Conservation (phyloP, 2,329 filamentous ascomycete species). For the Niveomyces coronatus region DNA sequence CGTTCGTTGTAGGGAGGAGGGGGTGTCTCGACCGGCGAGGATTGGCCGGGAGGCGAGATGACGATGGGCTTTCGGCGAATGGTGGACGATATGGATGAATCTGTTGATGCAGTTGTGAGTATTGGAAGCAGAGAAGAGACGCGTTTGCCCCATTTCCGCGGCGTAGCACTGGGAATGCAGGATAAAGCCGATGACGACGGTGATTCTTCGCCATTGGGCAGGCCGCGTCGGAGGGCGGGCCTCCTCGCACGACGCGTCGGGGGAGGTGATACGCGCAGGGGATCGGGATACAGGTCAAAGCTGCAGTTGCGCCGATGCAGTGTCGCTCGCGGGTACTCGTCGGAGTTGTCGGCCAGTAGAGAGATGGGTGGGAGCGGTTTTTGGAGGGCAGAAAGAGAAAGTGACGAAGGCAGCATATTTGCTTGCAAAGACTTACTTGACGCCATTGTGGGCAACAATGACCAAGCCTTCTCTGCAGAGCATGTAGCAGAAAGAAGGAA, state of each 20-base stretch:
- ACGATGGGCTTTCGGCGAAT: constrained; percentile 18
- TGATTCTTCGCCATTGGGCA: constrained; percentile 2
- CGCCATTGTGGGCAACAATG: constrained; percentile 31
- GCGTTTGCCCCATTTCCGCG: constrained; percentile 26
- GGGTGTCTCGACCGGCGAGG: constrained; percentile 15
- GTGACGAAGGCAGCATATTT: constrained; percentile 25
- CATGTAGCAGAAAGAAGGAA: constrained; percentile 8
- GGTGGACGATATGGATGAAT: constrained; percentile 17
- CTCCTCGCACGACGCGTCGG: constrained; percentile 3
- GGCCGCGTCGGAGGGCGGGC: neutral
- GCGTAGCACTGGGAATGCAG: constrained; percentile 14
- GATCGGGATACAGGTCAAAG: constrained; percentile 2
- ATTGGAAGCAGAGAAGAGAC: constrained; percentile 27
- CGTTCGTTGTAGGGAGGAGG: constrained; percentile 13
- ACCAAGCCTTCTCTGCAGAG: constrained; percentile 18
- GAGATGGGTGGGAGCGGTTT: constrained; percentile 11
- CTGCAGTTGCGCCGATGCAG: constrained; percentile 5
- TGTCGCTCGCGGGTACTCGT: too few species aligned
- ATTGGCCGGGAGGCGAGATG: constrained; percentile 12
- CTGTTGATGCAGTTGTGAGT: constrained; percentile 26
- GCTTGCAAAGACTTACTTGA: constrained; percentile 35
- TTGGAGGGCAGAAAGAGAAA: constrained; percentile 25
- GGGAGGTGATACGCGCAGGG: neutral
- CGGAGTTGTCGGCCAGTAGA: constrained; percentile 11
- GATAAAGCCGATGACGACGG: constrained; percentile 1